phyloP scores from a whole-genome alignment of 176 grass and related monocot species.

The Dactylis glomerata region DNA sequence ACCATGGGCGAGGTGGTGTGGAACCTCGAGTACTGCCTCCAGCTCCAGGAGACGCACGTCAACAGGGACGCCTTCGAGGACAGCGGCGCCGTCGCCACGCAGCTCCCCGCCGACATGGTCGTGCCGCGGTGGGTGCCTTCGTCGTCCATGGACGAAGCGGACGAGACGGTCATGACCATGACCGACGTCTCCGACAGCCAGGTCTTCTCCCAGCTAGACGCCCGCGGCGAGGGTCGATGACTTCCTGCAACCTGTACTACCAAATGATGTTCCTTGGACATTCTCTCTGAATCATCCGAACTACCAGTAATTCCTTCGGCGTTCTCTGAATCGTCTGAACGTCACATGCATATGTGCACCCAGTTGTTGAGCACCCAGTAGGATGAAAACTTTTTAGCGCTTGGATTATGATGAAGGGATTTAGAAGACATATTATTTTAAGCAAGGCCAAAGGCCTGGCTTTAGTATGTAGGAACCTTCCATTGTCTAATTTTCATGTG shows the following conservation, averaged over 20 bases:
- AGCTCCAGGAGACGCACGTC: constrained; percentile 56
- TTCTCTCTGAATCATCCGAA: neutral
- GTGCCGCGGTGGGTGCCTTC: constrained; percentile 38
- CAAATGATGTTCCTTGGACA: neutral
- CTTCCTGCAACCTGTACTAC: neutral
- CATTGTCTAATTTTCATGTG: too few species aligned
- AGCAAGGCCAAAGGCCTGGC: too few species aligned
- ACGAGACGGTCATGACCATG: neutral
- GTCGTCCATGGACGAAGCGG: constrained; percentile 12
- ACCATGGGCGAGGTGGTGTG: constrained; percentile 71
- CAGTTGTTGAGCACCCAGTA: too few species aligned
- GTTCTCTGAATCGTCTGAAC: neutral
- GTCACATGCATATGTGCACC: neutral
- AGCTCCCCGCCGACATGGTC: constrained; percentile 36
- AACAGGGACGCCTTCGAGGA: constrained; percentile 44
- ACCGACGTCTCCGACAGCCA: constrained; percentile 15
- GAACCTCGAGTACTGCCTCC: constrained; percentile 70
- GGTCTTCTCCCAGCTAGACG: constrained; percentile 51
- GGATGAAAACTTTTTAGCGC: too few species aligned
- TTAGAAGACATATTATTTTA: too few species aligned
- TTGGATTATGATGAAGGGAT: too few species aligned
- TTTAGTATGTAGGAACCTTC: too few species aligned
- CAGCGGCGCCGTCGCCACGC: constrained; percentile 36
- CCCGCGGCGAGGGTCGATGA: constrained; percentile 49
- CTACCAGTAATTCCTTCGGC: neutral